phyloP scores from a whole-genome alignment of 2,329 filamentous ascomycete genomes.

The Colletotrichum caudatum region DNA sequence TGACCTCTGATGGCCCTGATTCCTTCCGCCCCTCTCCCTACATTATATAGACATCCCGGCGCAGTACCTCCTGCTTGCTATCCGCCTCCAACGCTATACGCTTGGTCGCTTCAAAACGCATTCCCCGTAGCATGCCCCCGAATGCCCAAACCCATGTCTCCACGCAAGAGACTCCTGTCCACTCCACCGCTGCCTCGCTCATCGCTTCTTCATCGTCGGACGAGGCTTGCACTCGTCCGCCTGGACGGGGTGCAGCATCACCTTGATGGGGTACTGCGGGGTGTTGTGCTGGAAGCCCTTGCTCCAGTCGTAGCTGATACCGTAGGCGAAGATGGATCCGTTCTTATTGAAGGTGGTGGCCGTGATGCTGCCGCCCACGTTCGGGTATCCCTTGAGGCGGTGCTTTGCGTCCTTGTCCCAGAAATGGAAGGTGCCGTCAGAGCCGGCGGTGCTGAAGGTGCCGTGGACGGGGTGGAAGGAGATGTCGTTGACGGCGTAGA shows the following conservation, averaged over 20 bases:
- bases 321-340: constrained; percentile 88
- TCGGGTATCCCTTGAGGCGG: constrained; percentile 87
- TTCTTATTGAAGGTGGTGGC: constrained; percentile 91
- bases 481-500: constrained; percentile 96
- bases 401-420: constrained; percentile 96
- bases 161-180: neutral
- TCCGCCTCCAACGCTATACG: neutral
- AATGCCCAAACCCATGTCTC: constrained; percentile 3
- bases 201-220: constrained; percentile 71
- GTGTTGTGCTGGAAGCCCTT: constrained; percentile 93
- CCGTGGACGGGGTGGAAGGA: constrained; percentile 97
- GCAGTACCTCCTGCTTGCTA: neutral
- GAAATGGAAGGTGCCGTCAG: constrained; percentile 96
- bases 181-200: constrained; percentile 44
- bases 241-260: constrained; percentile 84
- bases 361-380: constrained; percentile 87
- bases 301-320: constrained; percentile 97
- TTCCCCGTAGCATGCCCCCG: neutral
- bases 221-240: constrained; percentile 72
- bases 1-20: neutral
- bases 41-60: constrained; percentile 13
- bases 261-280: constrained; percentile 79
- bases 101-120: neutral
- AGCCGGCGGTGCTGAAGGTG: constrained; percentile 97
- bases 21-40: constrained; percentile 10